Percentiles rank a stretch among this genome's conserved stretches.
Conservation (phyloP, 306 rosid genomes). For the Fragaria ananassa region DNA sequence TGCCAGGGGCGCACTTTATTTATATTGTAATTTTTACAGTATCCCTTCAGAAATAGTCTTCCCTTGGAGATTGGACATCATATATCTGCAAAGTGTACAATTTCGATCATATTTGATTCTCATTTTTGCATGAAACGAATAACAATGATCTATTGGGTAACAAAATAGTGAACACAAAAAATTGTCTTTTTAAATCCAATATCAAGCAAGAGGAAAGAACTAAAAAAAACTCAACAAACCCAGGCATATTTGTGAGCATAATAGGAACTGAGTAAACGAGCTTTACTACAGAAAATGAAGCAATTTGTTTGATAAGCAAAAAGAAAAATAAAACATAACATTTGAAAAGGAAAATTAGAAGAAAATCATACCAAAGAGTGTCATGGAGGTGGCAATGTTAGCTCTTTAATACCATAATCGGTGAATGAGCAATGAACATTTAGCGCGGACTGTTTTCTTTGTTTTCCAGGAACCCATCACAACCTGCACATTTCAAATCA, state of each 20-base stretch:
- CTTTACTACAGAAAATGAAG: neutral
- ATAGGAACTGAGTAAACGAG: neutral
- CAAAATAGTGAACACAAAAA: no score
- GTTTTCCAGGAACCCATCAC: conserved; percentile 51
- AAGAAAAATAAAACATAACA: neutral
- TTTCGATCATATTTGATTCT: no score
- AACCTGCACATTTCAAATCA: conserved; percentile 41
- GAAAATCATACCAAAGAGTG: conserved; percentile 37
- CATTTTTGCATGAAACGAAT: no score
- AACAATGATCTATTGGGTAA: no score
- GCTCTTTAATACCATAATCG: conserved; percentile 29
- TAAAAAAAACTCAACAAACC: no score
- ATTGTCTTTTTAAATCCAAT: no score
- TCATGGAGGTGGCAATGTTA: conserved; percentile 36
- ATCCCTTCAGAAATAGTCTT: conserved; percentile 37
- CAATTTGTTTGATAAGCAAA: neutral
- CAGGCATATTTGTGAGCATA: neutral
- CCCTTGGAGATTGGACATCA: conserved; percentile 31
- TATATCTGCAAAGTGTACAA: conserved; percentile 31
- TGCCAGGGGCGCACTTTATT: conserved; percentile 39
- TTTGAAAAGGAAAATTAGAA: neutral
- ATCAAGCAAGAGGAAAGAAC: no score
- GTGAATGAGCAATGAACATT: conserved; percentile 30
- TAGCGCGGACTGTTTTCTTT: conserved; percentile 34
- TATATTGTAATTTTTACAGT: conserved; percentile 5